Conservation (phyloP, 192 early-diverging fungal genomes). For the Mycoemilia scoparia region DNA sequence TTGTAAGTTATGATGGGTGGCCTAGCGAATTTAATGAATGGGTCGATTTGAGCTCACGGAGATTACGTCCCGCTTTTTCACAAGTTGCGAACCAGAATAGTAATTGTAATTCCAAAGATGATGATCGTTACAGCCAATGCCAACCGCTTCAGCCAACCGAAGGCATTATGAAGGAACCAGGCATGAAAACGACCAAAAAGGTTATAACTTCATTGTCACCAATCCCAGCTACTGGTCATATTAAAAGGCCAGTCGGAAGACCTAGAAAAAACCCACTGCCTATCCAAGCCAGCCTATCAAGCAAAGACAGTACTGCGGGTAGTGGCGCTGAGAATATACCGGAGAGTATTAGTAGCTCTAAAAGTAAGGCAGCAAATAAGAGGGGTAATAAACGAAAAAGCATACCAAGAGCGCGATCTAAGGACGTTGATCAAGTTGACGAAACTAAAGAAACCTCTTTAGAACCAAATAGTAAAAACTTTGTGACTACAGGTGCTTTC, state of each 20-base stretch:
- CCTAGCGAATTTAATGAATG: conserved; percentile 24
- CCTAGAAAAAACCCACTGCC: no score
- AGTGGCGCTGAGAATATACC: neutral
- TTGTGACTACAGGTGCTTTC: conserved; percentile 29
- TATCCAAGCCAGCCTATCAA: no score
- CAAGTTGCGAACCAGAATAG: conserved; percentile 5
- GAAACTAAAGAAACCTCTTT: conserved; percentile 7
- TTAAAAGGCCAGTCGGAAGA: no score
- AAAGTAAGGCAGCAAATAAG: neutral
- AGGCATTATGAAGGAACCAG: neutral
- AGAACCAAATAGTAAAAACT: conserved; percentile 12
- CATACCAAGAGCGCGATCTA: neutral
- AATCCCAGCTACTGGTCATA: no score
- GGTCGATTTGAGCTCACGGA: conserved; percentile 15
- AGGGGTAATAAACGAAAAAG: neutral
- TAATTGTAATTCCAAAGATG: neutral
- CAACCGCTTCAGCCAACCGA: conserved; percentile 6
- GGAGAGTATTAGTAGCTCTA: neutral
- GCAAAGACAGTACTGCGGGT: neutral
- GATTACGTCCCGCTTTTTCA: conserved; percentile 6
- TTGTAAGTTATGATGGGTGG: conserved; percentile 22
- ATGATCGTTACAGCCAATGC: conserved; percentile 4
- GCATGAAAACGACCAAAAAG: no score
- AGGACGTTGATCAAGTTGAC: neutral
- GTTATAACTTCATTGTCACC: no score